phyloP scores from a whole-genome alignment of 1,284 basidiomycete genomes.

The Cutaneotrichosporon dermatis region DNA sequence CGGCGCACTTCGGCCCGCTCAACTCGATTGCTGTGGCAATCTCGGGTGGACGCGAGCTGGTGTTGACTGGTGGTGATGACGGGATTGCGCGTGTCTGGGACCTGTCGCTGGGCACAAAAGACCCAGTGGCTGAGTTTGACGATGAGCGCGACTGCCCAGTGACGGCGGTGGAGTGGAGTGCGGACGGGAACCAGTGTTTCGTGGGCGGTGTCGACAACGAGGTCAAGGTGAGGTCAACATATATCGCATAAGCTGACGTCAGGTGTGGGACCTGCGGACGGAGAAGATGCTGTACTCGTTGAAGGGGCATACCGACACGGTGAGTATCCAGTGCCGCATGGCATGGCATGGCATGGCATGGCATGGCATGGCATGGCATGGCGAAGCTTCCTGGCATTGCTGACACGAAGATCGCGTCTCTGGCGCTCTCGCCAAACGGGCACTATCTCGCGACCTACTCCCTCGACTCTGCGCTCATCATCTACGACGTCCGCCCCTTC shows the following conservation, averaged over 20 bases:
- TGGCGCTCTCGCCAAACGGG: conserved; percentile 83
- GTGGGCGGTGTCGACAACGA: conserved; percentile 90
- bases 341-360: no score
- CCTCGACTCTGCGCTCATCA: conserved; percentile 76
- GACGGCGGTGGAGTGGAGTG: conserved; percentile 87
- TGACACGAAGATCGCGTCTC: conserved; percentile 58
- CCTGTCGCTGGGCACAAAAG: conserved; percentile 67
- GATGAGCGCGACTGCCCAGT: conserved; percentile 70
- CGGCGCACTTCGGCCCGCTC: conserved; percentile 78
- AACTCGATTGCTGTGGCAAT: conserved; percentile 82
- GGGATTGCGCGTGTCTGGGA: conserved; percentile 85
- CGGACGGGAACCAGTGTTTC: conserved; percentile 78
- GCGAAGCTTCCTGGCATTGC: no score
- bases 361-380: no score
- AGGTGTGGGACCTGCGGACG: conserved; percentile 85
- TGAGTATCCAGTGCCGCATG: no score
- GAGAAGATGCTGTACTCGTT: conserved; percentile 69
- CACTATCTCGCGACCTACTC: conserved; percentile 78
- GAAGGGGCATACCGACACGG: conserved; percentile 78
- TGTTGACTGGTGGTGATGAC: conserved; percentile 82
- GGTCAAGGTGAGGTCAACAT: conserved; percentile 77
- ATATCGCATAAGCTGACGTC: conserved; percentile 1
- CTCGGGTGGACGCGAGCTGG: conserved; percentile 65
- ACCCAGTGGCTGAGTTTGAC: conserved; percentile 71
- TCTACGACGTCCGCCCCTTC: conserved; percentile 88